phyloP scores from a whole-genome alignment of 371 early-diverging fungal genomes.

The Nematocida displodere region DNA sequence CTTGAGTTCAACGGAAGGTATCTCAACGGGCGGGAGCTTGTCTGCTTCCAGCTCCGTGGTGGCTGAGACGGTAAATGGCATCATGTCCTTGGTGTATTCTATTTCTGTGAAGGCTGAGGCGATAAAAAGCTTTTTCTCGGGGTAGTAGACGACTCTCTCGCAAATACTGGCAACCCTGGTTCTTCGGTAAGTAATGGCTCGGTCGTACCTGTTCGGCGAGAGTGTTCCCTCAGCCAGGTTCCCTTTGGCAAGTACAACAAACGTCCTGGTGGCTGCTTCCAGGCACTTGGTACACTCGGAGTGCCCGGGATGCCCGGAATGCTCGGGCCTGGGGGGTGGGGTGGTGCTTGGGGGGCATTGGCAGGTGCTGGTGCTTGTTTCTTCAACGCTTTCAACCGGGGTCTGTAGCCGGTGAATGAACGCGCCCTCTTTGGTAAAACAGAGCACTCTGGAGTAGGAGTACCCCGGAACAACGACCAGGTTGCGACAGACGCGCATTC shows the following conservation, averaged over 20 bases:
- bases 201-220: constrained; percentile 1
- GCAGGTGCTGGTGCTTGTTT: background rate
- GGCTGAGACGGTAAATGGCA: constrained; percentile 39
- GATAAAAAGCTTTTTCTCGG: constrained; percentile 2
- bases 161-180: constrained; percentile 12
- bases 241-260: constrained; percentile 35
- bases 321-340: too few species aligned
- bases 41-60: constrained; percentile 49
- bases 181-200: constrained; percentile 5
- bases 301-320: background rate
- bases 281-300: background rate
- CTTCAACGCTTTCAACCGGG: constrained; percentile 23
- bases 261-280: background rate
- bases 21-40: background rate
- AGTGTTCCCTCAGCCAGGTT: constrained; percentile 20
- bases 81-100: constrained; percentile 31
- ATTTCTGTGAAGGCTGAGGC: constrained; percentile 36
- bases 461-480: constrained; percentile 32
- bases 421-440: constrained; percentile 1
- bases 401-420: constrained; percentile 1
- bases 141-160: constrained; percentile 6
- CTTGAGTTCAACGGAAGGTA: constrained; percentile 16
- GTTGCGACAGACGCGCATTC: background rate
- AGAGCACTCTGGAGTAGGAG: constrained; percentile 16
- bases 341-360: background rate